These are phyloP conservation scores for Globisporangium rhizosaccharum DNA, from an alignment of 352 stramenopile species.

Conservation along the genomic window DNA sequence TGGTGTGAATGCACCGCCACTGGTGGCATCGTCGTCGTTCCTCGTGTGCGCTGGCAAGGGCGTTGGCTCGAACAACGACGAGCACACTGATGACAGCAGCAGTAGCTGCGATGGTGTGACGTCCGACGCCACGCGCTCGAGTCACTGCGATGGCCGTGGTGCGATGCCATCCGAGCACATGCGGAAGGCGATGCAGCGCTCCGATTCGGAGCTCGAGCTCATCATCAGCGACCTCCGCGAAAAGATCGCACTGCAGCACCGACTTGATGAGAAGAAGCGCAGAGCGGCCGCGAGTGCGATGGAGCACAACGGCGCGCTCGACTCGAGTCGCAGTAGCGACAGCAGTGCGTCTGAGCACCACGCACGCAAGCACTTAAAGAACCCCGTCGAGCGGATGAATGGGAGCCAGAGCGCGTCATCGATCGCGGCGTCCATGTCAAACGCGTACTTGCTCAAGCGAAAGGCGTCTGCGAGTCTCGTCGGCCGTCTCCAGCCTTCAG, in stretches of 20 bases:
- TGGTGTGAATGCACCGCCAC: not conserved
- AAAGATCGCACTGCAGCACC: constrained; percentile 44
- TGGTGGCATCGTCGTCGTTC: constrained; percentile 1
- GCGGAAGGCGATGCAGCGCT: constrained; percentile 21
- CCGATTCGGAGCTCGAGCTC: constrained; percentile 57
- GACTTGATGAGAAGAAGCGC: constrained; percentile 9
- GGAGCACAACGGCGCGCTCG: not conserved
- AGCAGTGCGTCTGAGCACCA: constrained; percentile 9
- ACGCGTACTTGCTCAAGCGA: constrained; percentile 3
- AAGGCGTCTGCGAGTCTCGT: constrained; percentile 2
- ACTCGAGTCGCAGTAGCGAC: constrained; percentile 8
- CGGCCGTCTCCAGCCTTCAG: not conserved
- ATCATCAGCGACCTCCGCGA: constrained; percentile 62
- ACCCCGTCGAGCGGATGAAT: constrained; percentile 49
- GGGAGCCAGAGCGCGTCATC: constrained; percentile 6
- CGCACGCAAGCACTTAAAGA: constrained; percentile 53
- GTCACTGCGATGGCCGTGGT: too few relatives aligned
- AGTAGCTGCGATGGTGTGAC: not conserved
- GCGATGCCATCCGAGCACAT: not conserved
- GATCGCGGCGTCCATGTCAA: not conserved
- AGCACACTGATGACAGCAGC: not conserved
- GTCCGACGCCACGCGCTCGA: too few relatives aligned
- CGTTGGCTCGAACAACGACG: constrained; percentile 13
- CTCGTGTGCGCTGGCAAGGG: constrained; percentile 10
- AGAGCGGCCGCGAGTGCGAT: not conserved